Evolutionary conservation across 441 rosid genomes (phyloP), one percentile per base, ranked within the genome.

Genomic region (Biscutella laevigata): DNA sequence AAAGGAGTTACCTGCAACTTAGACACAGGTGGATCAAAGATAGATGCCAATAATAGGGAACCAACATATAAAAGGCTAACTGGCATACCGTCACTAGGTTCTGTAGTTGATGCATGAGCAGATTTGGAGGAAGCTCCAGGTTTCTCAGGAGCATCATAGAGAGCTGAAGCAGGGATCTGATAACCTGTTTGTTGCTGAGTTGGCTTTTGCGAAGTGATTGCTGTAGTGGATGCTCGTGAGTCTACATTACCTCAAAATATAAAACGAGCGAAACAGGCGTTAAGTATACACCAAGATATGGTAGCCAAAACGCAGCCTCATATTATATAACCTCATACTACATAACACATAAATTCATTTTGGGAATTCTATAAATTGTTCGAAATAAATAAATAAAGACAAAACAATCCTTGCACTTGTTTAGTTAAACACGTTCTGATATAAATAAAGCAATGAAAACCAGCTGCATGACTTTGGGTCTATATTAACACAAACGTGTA

Each of bases 81-180:
- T 6, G 35, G 34, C 59, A 28, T 67, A 67, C 67, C 55, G 67
- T 36, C 55, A 43, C 52, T 35, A 14, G 62, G 51, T 54, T 62
- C 61, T 51, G 41, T 35, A 27, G 39, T 22, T 47, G 66, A 34
- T 35, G 57, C 47, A 15, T 63, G 73, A 53, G 36, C 34, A 30
- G 71, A 63, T 44, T 50, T 51, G 16, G 21, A 38, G 49, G 69
- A 73, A 71, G 61, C 70, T 59, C 52, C 33, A 26, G 66, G 59
- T 59, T 78, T 90, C 59, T 74, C 88, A 47, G 71, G 50, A 6
- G 60, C 47, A 61, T 83, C 90, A 51, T 83, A 87, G 47, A 91
- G 74, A 66, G 96, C 95, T 39, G 95, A 81, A 27, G 96, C 88
- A 45, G 98, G 94, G 12, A 60, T 91, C 73, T 83, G 96, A 61